Base-by-base conservation (phyloP, 768 basidiomycete species). In the Mycena vitilis region DNA sequence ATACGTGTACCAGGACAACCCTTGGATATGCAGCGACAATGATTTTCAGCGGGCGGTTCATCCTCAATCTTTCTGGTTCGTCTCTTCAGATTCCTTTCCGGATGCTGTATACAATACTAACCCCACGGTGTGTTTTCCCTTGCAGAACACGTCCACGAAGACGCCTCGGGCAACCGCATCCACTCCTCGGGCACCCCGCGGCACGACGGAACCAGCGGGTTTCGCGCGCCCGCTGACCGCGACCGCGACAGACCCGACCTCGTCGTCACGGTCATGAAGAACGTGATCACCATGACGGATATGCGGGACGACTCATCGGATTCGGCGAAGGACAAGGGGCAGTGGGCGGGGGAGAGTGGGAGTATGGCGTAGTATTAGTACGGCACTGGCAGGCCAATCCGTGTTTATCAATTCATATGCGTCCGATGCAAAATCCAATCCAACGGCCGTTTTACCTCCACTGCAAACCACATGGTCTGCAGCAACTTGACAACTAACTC, bases 271-370 rank as follows among this genome's bases (percentile, higher is more conserved):
- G 67, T 68, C n/a, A 36, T 54, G 55, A 63, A 68, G 57, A 63
- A 63, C 25, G 67, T 68, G 13, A 58, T 68, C 36, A 68, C 61
- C 42, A 63, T 68, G 67, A 40, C 40, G 51, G 67, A 68, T 20
- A 63, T 68, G 66, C 51, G 55, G 8, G 58, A 66, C 51, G 36
- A 55, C 18, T 38, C 54, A 15, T 36, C 18, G 54, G 18, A 37
- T 20, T 37, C n/a, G 37, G 54, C n/a, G 4, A 55, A 38, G 37
- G 37, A 20, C 4, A 37, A 37, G 36, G 30, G 30, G 30, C 30
- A 30, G 30, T 30, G 5, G 30, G 30, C 30, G 30, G 30, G 30
- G 30, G 30, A 30, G 30, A 30, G 30, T 5, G 30, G 30, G 3
- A 30, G 30, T 30, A 30, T 30, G 30, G 30, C 30, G 30, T 30